phyloP scores from a whole-genome alignment of 2,329 filamentous ascomycete species.

The Tolypocladium ovalisporum region DNA sequence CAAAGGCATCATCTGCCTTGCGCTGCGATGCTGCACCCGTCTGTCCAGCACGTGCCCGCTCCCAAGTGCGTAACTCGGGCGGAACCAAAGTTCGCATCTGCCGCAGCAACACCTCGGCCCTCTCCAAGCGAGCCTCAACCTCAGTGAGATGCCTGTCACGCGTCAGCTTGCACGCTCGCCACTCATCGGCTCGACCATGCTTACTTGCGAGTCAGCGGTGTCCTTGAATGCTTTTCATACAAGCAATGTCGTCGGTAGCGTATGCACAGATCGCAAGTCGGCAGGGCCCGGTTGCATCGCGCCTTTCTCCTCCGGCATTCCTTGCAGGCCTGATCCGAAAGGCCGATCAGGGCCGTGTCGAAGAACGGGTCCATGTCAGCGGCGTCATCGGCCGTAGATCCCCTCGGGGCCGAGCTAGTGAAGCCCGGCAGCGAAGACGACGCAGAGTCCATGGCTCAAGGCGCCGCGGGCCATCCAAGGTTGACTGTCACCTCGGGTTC shows the following conservation, averaged over 20 bases:
- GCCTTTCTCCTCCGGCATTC: constrained; percentile 29
- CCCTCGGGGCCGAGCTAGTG: neutral
- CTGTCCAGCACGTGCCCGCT: neutral
- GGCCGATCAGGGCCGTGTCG: constrained; percentile 9
- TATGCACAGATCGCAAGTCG: constrained; percentile 27
- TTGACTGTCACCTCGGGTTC: neutral
- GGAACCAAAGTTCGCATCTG: constrained; percentile 18
- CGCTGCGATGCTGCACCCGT: neutral
- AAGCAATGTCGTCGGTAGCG: constrained; percentile 33
- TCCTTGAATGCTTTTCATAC: constrained; percentile 36
- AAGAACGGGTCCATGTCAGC: constrained; percentile 3
- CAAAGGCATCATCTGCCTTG: constrained; percentile 3
- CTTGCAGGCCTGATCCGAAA: constrained; percentile 25
- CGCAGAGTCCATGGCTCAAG: neutral
- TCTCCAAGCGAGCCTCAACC: constrained; percentile 29
- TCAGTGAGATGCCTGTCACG: constrained; percentile 26
- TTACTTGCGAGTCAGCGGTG: constrained; percentile 34
- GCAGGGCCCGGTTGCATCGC: constrained; percentile 24
- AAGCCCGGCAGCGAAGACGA: neutral
- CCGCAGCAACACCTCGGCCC: constrained; percentile 18
- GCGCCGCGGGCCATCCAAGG: neutral
- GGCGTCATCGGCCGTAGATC: neutral
- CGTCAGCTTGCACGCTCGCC: neutral
- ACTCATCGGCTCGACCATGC: constrained; percentile 1
- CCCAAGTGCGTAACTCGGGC: constrained; percentile 11